These are phyloP conservation scores for Penicillium capsulatum DNA, from an alignment of 2,329 filamentous ascomycete genomes.

Conservation along the genomic window DNA sequence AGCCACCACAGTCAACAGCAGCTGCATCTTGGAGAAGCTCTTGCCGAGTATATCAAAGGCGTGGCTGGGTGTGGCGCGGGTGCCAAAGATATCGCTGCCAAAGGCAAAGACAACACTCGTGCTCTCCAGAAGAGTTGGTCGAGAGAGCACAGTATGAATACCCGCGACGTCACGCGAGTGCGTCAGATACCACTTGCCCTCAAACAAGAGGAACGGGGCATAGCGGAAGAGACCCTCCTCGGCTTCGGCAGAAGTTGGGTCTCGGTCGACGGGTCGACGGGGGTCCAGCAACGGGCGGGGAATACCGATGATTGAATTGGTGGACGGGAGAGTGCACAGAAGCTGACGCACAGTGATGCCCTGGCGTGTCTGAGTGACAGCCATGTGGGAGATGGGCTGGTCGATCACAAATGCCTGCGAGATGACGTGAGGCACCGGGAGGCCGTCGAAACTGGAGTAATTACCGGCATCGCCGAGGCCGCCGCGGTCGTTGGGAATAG, in stretches of 20 bases:
- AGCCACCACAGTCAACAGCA: conserved; percentile 78
- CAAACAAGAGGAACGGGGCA: conserved; percentile 71
- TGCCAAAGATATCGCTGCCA: conserved; percentile 80
- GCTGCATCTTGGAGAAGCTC: conserved; percentile 85
- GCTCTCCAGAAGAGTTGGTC: conserved; percentile 80
- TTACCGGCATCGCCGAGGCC: conserved; percentile 65
- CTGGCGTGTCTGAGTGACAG: conserved; percentile 84
- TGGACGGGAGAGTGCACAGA: conserved; percentile 69
- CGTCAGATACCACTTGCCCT: conserved; percentile 73
- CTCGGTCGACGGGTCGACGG: conserved; percentile 77
- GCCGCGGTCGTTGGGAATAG: conserved; percentile 77
- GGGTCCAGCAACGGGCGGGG: conserved; percentile 77
- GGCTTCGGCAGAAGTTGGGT: conserved; percentile 71
- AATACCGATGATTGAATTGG: conserved; percentile 72
- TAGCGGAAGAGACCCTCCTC: conserved; percentile 83
- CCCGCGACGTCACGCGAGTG: conserved; percentile 80
- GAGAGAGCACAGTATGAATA: conserved; percentile 66
- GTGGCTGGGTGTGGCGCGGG: conserved; percentile 78
- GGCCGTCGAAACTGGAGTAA: conserved; percentile 60
- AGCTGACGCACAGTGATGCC: conserved; percentile 83
- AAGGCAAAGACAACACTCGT: conserved; percentile 86
- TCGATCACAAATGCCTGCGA: conserved; percentile 78
- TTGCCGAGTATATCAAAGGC: conserved; percentile 90
- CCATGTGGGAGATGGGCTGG: conserved; percentile 71
- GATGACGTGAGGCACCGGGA: conserved; percentile 66